Evolutionary conservation across 164 flowering plant genomes (phyloP).

Genomic region (Piper longum): DNA sequence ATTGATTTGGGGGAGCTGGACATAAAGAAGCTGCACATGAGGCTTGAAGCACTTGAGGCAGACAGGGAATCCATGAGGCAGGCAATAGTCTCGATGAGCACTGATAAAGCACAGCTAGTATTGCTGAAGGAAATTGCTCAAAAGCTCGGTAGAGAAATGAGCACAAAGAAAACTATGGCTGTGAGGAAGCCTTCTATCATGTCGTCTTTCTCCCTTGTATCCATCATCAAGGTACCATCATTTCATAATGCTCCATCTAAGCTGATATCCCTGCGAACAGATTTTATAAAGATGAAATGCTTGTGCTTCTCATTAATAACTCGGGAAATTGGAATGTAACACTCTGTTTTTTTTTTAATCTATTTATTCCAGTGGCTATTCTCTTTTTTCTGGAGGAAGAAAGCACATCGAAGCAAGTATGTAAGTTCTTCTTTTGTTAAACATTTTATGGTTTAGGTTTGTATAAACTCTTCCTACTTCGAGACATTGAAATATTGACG

Average conservation of each 20-base stretch:
- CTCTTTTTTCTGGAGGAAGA: conserved; percentile 71
- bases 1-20: conserved; percentile 52
- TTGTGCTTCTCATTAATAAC: not conserved
- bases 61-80: conserved; percentile 40
- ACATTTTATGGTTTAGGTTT: not conserved
- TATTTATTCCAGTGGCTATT: conserved; percentile 47
- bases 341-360: not conserved
- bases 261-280: not conserved
- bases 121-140: conserved; percentile 87
- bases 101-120: conserved; percentile 78
- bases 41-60: conserved; percentile 80
- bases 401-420: conserved; percentile 69
- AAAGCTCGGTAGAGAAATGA: conserved; percentile 55
- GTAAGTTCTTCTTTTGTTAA: conserved; percentile 7
- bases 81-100: conserved; percentile 72
- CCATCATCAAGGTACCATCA: conserved; percentile 49
- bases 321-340: not conserved
- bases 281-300: not conserved
- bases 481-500: not conserved
- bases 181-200: conserved; percentile 37
- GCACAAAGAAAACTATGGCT: conserved; percentile 41
- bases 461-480: not conserved
- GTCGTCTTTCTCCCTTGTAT: conserved; percentile 32
- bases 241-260: not conserved
- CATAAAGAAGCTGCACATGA: conserved; percentile 60